Evolutionary conservation across 805 yeast genomes (phyloP), one percentile per base, ranked within the genome.

Genomic region (Metschnikowia baotianmanensis): DNA sequence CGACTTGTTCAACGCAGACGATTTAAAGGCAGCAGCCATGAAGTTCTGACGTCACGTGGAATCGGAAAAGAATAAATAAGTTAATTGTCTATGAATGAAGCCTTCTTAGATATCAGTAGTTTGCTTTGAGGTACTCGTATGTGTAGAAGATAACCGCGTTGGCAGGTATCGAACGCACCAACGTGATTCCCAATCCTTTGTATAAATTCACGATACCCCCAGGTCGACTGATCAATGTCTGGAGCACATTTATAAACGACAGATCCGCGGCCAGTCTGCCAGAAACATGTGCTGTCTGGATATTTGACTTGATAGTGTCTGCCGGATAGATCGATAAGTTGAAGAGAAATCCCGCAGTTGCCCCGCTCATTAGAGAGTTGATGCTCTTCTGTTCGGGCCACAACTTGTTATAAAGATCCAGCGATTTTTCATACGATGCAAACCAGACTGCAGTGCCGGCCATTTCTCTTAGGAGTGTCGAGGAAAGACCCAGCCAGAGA

Each of bases 361-460:
- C 96, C 37, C 98, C 98, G 43, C 95, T 83, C 1, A 73, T 43
- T 49, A 90, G 65, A 16, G 82, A 60, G 51, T 85, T 86, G 48
- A 74, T 56, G 3, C 77, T 52, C 31, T 29, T 57, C 40, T 42
- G 36, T 28, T 27, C 33, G 22, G 51, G 46, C 25, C 46, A 44
- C 8, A 26, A 36, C 20, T 43, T 28, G 43, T 71, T 69, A 47
- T 77, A 65, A n/a, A 55, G 48, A 1, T 53, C 52, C 16, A 67
- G 59, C 6, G 75, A 64, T 32, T 72, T 63, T 57, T 89, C 96
- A 59, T 89, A 89, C 13, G 93, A 78, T 0, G 96, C 91, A 65
- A 90, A 90, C 97, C 97, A 90, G 2, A 91, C 82, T 4, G 95
- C 86, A 2, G 96, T 86, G 6, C 97, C 97, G 21, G 89, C 83